Evolutionary conservation across 345 rosid species (phyloP).

Genomic region (Aquilaria sinensis): DNA sequence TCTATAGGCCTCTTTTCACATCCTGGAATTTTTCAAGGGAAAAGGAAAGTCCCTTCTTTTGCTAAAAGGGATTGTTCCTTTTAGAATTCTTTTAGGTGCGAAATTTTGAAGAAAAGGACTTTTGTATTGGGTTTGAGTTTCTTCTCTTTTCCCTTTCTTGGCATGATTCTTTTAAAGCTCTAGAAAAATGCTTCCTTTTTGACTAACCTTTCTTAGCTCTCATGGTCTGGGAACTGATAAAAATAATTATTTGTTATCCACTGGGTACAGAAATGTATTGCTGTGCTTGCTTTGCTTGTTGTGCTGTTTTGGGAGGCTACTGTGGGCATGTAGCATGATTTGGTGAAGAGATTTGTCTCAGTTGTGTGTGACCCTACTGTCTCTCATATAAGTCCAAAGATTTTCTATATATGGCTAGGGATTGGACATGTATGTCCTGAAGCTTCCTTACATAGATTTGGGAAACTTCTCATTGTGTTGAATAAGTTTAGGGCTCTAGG

Average conservation of each 20-base stretch:
- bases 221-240: too few species aligned
- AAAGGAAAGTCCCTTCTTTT: slow-evolving; percentile 20
- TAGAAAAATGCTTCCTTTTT: slow-evolving; percentile 30
- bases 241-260: too few species aligned
- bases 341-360: slow-evolving; percentile 13
- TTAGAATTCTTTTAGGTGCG: too few species aligned
- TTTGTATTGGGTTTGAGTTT: slow-evolving; percentile 22
- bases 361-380: slow-evolving; percentile 9
- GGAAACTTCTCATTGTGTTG: neutral
- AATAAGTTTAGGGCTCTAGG: too few species aligned
- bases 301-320: too few species aligned
- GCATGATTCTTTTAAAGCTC: slow-evolving; percentile 29
- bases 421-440: slow-evolving; percentile 3
- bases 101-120: too few species aligned
- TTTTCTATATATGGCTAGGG: slow-evolving; percentile 21
- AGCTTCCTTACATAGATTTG: slow-evolving; percentile 9
- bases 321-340: slow-evolving; percentile 11
- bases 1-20: too few species aligned
- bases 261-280: too few species aligned
- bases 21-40: slow-evolving; percentile 7
- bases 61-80: slow-evolving; percentile 24
- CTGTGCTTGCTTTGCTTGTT: too few species aligned
- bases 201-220: slow-evolving; percentile 30
- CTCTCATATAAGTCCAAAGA: slow-evolving; percentile 9
- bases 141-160: slow-evolving; percentile 32